Conservation (phyloP, 2,329 filamentous ascomycete genomes). For the Eurotiales sp. region DNA sequence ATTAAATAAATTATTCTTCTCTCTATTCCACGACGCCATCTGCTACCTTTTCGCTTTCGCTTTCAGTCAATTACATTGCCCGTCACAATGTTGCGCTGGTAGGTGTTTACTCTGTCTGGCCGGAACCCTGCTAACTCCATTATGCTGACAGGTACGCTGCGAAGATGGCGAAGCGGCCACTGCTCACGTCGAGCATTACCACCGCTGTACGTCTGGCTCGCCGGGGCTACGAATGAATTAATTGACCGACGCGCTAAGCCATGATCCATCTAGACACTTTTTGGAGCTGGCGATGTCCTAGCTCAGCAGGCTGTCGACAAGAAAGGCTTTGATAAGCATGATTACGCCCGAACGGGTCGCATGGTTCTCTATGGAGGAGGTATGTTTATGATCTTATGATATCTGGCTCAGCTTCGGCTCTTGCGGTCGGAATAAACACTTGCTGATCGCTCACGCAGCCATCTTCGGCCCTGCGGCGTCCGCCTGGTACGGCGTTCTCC, state of each 20-base stretch:
- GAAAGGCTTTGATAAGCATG: slow-evolving; percentile 72
- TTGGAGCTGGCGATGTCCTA: slow-evolving; percentile 84
- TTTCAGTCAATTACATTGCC: not conserved
- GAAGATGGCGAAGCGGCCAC: slow-evolving; percentile 72
- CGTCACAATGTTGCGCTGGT: slow-evolving; percentile 36
- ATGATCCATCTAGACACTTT: slow-evolving; percentile 62
- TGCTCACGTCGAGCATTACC: slow-evolving; percentile 86
- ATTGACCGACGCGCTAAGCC: not conserved
- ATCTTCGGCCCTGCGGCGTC: slow-evolving; percentile 87
- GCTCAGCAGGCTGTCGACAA: slow-evolving; percentile 89
- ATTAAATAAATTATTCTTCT: too few species aligned
- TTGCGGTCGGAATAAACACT: not conserved
- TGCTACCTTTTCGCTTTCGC: not conserved
- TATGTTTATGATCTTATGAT: too few species aligned
- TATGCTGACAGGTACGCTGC: slow-evolving; percentile 68
- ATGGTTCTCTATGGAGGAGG: slow-evolving; percentile 50
- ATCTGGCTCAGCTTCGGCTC: not conserved
- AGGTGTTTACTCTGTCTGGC: slow-evolving; percentile 16
- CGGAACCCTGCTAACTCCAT: not conserved
- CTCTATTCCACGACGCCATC: not conserved
- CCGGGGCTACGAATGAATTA: slow-evolving; percentile 11
- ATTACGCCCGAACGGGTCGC: slow-evolving; percentile 49
- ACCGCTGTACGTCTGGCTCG: slow-evolving; percentile 57
- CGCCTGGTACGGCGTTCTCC: slow-evolving; percentile 79
- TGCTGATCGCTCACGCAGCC: slow-evolving; percentile 40